Evolutionary conservation across 805 yeast genomes (phyloP).

Genomic region (Spathaspora hagerdaliae): DNA sequence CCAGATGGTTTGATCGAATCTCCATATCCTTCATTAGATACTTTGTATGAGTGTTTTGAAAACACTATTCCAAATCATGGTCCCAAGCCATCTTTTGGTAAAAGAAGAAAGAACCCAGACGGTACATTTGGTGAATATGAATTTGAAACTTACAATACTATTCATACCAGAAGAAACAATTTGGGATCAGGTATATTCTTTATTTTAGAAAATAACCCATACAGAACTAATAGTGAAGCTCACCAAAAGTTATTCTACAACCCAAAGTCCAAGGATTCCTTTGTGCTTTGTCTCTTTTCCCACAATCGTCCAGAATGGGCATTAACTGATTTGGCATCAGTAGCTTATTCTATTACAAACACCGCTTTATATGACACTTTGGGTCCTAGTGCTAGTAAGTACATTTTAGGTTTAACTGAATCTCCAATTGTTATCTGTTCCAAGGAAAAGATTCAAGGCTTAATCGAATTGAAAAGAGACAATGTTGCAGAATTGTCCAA

Average conservation of each 20-base stretch:
- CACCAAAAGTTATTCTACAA: constrained; percentile 22
- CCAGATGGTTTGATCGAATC: constrained; percentile 22
- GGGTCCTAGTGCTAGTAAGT: constrained; percentile 56
- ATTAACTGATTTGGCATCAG: constrained; percentile 64
- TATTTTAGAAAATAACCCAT: constrained; percentile 30
- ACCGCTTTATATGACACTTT: constrained; percentile 33
- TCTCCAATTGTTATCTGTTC: constrained; percentile 46
- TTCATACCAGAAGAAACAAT: constrained; percentile 19
- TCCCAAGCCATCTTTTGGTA: constrained; percentile 47
- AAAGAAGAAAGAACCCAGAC: constrained; percentile 24
- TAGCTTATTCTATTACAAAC: constrained; percentile 38
- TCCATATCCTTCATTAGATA: constrained; percentile 43
- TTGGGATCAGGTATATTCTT: constrained; percentile 38
- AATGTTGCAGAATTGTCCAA: constrained; percentile 20
- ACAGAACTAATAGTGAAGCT: constrained; percentile 18
- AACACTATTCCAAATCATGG: constrained; percentile 34
- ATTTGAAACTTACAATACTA: constrained; percentile 21
- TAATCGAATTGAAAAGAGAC: constrained; percentile 25
- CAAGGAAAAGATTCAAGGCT: constrained; percentile 24
- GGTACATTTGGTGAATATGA: constrained; percentile 29
- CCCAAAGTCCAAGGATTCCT: constrained; percentile 17
- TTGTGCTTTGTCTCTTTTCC: constrained; percentile 54
- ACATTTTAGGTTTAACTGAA: constrained; percentile 58
- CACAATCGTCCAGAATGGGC: constrained; percentile 67
- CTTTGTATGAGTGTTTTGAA: constrained; percentile 43